A percentile compares a stretch with the other conserved stretches of the same genome.
Conservation (phyloP, 2,329 filamentous ascomycete genomes). For the Blastomyces gilchristii region DNA sequence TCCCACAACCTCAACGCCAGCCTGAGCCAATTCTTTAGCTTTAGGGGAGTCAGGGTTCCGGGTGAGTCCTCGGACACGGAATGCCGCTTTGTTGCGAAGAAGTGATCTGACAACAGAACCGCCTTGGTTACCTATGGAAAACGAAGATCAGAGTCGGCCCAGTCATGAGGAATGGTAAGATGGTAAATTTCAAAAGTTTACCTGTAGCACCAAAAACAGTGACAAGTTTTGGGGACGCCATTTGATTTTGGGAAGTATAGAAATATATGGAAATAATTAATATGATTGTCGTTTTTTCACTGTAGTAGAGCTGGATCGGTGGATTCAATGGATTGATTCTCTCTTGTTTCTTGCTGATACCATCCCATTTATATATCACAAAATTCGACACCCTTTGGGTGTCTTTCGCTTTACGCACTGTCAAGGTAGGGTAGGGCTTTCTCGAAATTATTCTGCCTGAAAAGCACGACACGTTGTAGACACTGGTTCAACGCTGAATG, state of each 20-base stretch:
- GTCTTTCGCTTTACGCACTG: neutral
- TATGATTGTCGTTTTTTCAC: neutral
- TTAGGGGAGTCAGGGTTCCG: conserved; percentile 14
- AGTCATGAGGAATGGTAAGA: neutral
- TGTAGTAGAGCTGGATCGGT: neutral
- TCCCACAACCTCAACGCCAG: conserved; percentile 20
- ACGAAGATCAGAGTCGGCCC: neutral
- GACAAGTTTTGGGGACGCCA: conserved; percentile 6
- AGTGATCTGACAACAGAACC: conserved; percentile 14
- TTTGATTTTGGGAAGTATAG: neutral
- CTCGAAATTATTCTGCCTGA: neutral
- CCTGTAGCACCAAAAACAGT: conserved; percentile 6
- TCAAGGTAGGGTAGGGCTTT: neutral
- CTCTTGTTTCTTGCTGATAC: neutral
- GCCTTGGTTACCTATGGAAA: conserved; percentile 14
- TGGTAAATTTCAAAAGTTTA: neutral
- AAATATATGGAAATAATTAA: neutral
- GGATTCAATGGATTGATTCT: neutral
- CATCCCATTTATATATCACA: neutral
- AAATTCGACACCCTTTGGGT: too few species aligned
- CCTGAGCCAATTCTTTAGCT: conserved; percentile 12
- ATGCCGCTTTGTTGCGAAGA: conserved; percentile 12
- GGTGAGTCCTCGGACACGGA: conserved; percentile 19
- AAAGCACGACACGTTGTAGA: neutral
- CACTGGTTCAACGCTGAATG: neutral